phyloP scores from a whole-genome alignment of 768 basidiomycete genomes.

The Trametes sanguinea region DNA sequence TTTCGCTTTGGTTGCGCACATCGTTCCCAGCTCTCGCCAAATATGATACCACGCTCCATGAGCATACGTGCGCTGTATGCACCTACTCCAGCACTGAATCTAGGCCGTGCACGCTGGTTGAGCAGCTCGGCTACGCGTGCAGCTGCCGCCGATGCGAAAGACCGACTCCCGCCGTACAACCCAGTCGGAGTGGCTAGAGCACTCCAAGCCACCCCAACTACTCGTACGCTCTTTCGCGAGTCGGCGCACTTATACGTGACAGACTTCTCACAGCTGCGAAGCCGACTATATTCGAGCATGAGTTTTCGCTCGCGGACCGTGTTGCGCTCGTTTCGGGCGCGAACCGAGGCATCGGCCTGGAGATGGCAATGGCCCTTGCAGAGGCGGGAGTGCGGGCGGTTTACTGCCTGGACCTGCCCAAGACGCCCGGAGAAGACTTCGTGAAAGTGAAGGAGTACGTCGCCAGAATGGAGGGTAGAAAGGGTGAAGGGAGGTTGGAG shows the following conservation, averaged over 20 bases:
- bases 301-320: slow-evolving; percentile 36
- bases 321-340: slow-evolving; percentile 43
- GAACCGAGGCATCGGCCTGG: slow-evolving; percentile 66
- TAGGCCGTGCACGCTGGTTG: too few relatives aligned
- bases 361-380: slow-evolving; percentile 73
- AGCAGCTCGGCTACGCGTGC: too few relatives aligned
- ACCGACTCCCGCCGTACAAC: slow-evolving; percentile 49
- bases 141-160: too few relatives aligned
- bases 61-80: too few relatives aligned
- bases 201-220: slow-evolving; percentile 46
- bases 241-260: slow-evolving; percentile 5
- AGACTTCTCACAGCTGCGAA: slow-evolving; percentile 9
- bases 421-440: slow-evolving; percentile 59
- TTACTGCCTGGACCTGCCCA: slow-evolving; percentile 68
- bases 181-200: slow-evolving; percentile 69
- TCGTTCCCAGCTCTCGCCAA: too few relatives aligned
- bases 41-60: too few relatives aligned
- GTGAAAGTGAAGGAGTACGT: slow-evolving; percentile 50
- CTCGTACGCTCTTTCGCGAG: slow-evolving; percentile 34
- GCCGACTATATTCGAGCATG: slow-evolving; percentile 30
- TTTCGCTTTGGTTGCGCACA: too few relatives aligned
- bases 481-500: slow-evolving; percentile 44
- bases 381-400: slow-evolving; percentile 69
- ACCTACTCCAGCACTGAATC: too few relatives aligned
- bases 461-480: slow-evolving; percentile 19